Evolutionary conservation across 805 yeast genomes (phyloP), one percentile per base, ranked within the genome.

Genomic region (Saccharomycopsis sp.): DNA sequence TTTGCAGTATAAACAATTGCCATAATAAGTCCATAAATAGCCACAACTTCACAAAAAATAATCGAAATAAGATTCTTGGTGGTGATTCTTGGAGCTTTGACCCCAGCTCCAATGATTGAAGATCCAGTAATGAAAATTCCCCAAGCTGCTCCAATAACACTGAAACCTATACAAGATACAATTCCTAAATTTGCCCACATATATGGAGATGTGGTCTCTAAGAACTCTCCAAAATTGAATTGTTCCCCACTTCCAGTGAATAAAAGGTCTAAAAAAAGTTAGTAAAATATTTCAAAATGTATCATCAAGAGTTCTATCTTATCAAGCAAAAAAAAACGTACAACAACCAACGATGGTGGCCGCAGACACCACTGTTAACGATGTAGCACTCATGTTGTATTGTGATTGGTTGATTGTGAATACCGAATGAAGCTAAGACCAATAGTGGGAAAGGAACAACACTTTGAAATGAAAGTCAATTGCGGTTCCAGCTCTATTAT

Each of bases 121-220:
- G 96, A 70, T 31, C 98, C 98, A 2, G 97, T 89, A 47, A 92
- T 74, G 60, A 89, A 92, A 51, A 92, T 92, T 49, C 98, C 98
- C 98, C 98, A 92, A 4, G 97, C 97, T 13, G 98, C 98, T 30
- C 98, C 98, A 31, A 88, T 80, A 13, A 92, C 96, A 36, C 94
- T 79, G 45, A 92, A 71, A 12, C 97, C 97, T 51, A 94, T 87
- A 63, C 98, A 89, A 38, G 77, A 63, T 13, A 83, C 79, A 48
- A 92, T 86, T 41, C 98, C 98, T 48, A 87, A 61, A 48, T 74
- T 73, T 21, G 96, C 97, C 97, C 97, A 92, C 80, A 92, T 74
- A 59, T 92, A 92, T 5, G 98, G 98, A 18, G 96, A 86, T 2
- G 92, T 76, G 28, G 80, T 67, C 50, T 77, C 75, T 50, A 92